A percentile compares a stretch with the other conserved stretches of the same genome.
These are phyloP conservation scores for Candida buenavistaensis DNA, from an alignment of 1,139 yeast species.

Conservation along the genomic window DNA sequence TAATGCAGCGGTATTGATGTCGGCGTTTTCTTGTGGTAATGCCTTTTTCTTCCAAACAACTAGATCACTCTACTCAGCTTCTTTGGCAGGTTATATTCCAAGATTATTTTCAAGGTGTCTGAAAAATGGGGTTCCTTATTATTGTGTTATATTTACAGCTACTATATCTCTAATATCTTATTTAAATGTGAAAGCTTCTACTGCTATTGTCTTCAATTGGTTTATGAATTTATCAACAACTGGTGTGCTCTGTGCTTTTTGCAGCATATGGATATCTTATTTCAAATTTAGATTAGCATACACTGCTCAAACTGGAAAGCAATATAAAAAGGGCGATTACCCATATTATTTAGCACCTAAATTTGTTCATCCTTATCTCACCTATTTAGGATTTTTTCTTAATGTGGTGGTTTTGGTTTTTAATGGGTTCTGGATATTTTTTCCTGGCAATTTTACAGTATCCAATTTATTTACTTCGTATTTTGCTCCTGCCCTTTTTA, in stretches of 20 bases:
- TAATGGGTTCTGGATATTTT: slow-evolving; percentile 45
- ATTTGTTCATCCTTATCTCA: slow-evolving; percentile 32
- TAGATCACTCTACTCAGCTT: slow-evolving; percentile 35
- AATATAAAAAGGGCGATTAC: slow-evolving; percentile 22
- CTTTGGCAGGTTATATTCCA: slow-evolving; percentile 40
- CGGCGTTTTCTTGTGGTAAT: slow-evolving; percentile 43
- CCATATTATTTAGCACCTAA: slow-evolving; percentile 26
- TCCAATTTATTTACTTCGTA: slow-evolving; percentile 40
- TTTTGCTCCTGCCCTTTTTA: slow-evolving; percentile 39
- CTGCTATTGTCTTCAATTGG: slow-evolving; percentile 39
- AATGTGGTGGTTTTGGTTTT: slow-evolving; percentile 30
- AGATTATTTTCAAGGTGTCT: slow-evolving; percentile 33
- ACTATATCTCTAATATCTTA: slow-evolving; percentile 27
- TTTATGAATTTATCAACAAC: slow-evolving; percentile 47
- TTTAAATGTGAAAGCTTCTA: slow-evolving; percentile 27
- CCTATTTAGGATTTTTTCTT: slow-evolving; percentile 32
- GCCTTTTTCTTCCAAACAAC: slow-evolving; percentile 38
- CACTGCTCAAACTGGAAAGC: slow-evolving; percentile 30
- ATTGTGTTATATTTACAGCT: slow-evolving; percentile 27
- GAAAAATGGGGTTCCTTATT: slow-evolving; percentile 36
- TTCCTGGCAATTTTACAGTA: slow-evolving; percentile 38
- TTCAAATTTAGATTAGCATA: slow-evolving; percentile 37
- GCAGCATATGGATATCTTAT: slow-evolving; percentile 49
- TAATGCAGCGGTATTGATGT: slow-evolving; percentile 33
- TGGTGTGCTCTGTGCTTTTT: slow-evolving; percentile 53